Conservation (phyloP, 139 green algal genomes). For the Chlorella vulgaris region DNA sequence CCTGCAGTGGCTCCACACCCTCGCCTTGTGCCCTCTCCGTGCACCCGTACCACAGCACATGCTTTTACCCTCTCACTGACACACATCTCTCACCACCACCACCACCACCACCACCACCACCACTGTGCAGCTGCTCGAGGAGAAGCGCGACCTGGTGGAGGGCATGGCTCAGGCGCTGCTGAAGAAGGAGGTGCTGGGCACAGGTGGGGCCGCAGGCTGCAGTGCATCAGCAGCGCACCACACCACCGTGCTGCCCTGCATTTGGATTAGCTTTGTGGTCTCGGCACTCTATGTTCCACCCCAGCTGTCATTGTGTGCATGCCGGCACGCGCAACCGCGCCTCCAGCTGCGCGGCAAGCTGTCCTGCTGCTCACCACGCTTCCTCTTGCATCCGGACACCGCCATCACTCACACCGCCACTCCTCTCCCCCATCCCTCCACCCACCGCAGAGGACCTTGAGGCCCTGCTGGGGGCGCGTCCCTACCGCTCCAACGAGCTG, state of each 20-base stretch:
- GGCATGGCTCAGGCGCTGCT: conserved; percentile 79
- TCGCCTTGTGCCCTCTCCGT: too few species aligned
- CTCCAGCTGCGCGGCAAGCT: too few species aligned
- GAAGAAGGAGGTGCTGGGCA: conserved; percentile 63
- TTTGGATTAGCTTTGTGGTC: too few species aligned
- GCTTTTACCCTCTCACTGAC: too few species aligned
- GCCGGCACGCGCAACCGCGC: too few species aligned
- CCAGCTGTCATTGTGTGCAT: too few species aligned
- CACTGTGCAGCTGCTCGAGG: conserved; percentile 69
- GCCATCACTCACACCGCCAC: neutral
- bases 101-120: neutral
- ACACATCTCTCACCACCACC: neutral
- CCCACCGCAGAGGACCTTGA: conserved; percentile 86
- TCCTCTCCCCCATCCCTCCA: neutral
- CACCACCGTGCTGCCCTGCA: too few species aligned
- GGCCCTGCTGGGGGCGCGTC: conserved; percentile 87
- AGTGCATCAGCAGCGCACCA: neutral
- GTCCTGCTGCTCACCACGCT: neutral
- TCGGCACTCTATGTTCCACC: too few species aligned
- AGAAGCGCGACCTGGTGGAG: conserved; percentile 85
- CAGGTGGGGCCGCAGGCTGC: neutral
- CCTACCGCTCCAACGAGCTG: conserved; percentile 84
- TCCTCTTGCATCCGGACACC: neutral
- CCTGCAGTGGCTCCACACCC: too few species aligned
- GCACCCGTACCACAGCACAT: neutral